These are phyloP conservation scores for Hydnomerulius pinastri DNA, from an alignment of 768 basidiomycete genomes.

Conservation along the genomic window DNA sequence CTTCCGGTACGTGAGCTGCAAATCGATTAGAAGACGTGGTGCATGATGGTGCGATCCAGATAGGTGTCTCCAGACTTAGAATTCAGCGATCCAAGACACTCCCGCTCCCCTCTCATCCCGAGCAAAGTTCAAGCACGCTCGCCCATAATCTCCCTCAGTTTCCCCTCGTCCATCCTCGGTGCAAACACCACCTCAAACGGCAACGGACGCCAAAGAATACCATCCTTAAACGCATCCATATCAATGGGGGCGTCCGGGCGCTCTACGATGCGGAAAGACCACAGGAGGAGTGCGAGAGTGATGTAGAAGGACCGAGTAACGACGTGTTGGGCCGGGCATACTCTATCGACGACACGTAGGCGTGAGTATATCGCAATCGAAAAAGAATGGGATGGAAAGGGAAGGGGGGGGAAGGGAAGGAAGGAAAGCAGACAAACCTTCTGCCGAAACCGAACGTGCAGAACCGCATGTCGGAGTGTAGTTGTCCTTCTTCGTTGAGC, in stretches of 20 bases:
- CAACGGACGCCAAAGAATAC: constrained; percentile 54
- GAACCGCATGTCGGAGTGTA: constrained; percentile 47
- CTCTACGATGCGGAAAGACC: constrained; percentile 57
- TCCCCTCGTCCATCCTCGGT: constrained; percentile 36
- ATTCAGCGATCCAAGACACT: too few species aligned
- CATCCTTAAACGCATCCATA: constrained; percentile 55
- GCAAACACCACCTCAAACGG: constrained; percentile 60
- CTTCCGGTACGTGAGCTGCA: too few species aligned
- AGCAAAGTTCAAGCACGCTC: neutral
- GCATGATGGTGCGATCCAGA: too few species aligned
- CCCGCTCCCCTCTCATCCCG: too few species aligned
- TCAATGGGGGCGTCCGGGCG: constrained; percentile 56
- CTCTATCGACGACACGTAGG: constrained; percentile 34
- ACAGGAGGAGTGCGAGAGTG: constrained; percentile 59
- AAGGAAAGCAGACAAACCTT: constrained; percentile 17
- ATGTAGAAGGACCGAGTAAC: constrained; percentile 52
- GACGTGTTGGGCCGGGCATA: constrained; percentile 61
- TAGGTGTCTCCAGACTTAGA: too few species aligned
- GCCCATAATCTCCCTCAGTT: constrained; percentile 16
- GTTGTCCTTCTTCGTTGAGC: constrained; percentile 42
- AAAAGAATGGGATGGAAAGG: neutral
- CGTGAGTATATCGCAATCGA: neutral
- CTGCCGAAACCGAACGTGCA: constrained; percentile 59
- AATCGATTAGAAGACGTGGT: too few species aligned
- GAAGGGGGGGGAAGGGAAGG: neutral